These are phyloP conservation scores for Pseudopithomyces maydicus DNA, from an alignment of 2,329 filamentous ascomycete genomes.

Conservation along the genomic window DNA sequence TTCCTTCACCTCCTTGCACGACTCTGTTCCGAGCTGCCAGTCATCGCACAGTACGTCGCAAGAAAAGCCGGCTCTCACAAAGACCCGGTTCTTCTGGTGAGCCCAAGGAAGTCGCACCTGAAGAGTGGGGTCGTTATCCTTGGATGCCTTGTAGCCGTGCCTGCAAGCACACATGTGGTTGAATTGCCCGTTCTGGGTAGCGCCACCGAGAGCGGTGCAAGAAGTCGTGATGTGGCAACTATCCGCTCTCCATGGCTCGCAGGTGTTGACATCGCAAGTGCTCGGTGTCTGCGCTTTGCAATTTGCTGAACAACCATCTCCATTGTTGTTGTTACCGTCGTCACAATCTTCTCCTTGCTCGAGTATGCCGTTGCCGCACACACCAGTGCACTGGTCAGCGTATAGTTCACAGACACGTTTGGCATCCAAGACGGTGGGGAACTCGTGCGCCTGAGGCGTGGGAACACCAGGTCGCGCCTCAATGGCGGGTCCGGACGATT, in stretches of 20 bases:
- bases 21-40: slow-evolving; percentile 20
- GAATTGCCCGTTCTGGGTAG: neutral
- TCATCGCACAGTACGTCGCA: slow-evolving; percentile 22
- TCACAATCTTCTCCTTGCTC: slow-evolving; percentile 19
- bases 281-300: slow-evolving; percentile 16
- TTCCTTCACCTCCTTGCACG: slow-evolving; percentile 20
- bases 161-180: slow-evolving; percentile 18
- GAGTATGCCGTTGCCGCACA: slow-evolving; percentile 20
- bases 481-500: slow-evolving; percentile 7
- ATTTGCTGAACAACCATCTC: slow-evolving; percentile 16
- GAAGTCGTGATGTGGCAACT: slow-evolving; percentile 51
- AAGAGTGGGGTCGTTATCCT: neutral
- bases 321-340: slow-evolving; percentile 20
- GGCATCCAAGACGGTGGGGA: slow-evolving; percentile 16
- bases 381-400: slow-evolving; percentile 12
- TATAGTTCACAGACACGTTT: slow-evolving; percentile 19
- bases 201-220: slow-evolving; percentile 39
- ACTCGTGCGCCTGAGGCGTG: neutral
- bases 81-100: slow-evolving; percentile 20
- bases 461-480: slow-evolving; percentile 10
- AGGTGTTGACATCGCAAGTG: slow-evolving; percentile 25
- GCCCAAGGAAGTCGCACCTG: slow-evolving; percentile 16
- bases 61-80: slow-evolving; percentile 21
- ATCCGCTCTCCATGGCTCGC: slow-evolving; percentile 49
- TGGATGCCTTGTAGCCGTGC: slow-evolving; percentile 15